phyloP scores from a whole-genome alignment of 2,329 filamentous ascomycete genomes.

The Massarina eburnea region DNA sequence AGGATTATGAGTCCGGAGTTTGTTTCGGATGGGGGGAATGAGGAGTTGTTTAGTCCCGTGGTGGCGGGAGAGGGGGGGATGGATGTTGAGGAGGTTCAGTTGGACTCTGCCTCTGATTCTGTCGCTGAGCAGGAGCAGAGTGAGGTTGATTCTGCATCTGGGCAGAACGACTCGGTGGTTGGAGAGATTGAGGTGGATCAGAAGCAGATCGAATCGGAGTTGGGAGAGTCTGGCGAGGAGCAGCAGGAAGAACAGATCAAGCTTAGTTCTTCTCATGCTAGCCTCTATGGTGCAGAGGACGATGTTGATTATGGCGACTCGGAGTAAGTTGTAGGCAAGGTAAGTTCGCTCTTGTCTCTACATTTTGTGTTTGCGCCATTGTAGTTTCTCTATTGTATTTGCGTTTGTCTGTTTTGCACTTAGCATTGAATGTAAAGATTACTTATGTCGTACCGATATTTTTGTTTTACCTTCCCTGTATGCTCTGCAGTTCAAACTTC shows the following conservation, averaged over 20 bases:
- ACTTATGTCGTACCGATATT: no score
- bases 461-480: no score
- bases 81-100: neutral
- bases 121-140: neutral
- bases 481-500: no score
- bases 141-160: neutral
- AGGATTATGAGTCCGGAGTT: slow-evolving; percentile 2
- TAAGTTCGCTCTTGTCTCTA: no score
- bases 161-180: neutral
- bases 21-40: neutral
- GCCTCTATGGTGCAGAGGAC: neutral
- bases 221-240: neutral
- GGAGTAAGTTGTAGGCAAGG: neutral
- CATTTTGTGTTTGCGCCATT: no score
- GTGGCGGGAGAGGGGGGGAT: neutral
- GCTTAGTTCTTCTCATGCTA: neutral
- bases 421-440: no score
- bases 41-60: neutral
- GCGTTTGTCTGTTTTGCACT: no score
- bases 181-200: neutral
- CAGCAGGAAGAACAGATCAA: neutral
- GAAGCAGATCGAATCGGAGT: neutral
- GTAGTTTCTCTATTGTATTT: no score
- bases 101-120: neutral
- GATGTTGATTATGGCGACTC: slow-evolving; percentile 2